phyloP scores from a whole-genome alignment of 352 stramenopile species.

The Pythium rhizo-oryzae region DNA sequence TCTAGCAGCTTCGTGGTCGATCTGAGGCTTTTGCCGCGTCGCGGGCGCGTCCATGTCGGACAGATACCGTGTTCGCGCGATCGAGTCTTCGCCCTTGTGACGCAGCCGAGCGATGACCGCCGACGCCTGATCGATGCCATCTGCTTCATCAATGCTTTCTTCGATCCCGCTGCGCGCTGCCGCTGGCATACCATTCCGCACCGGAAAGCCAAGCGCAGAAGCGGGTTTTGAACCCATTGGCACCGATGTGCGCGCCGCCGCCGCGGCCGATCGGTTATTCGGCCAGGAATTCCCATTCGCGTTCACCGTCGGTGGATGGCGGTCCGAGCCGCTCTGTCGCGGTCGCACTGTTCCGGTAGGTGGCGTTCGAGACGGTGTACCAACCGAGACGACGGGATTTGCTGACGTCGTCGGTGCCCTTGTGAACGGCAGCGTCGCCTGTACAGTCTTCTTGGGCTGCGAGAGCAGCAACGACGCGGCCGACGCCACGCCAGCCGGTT shows the following conservation, averaged over 20 bases:
- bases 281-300: too few species aligned
- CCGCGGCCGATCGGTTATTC: too few species aligned
- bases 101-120: constrained; percentile 25
- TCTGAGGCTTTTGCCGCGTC: constrained; percentile 40
- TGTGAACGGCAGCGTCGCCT: constrained; percentile 64
- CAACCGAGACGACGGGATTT: neutral
- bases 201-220: neutral
- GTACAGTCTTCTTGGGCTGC: constrained; percentile 49
- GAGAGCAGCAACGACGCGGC: constrained; percentile 1
- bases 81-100: constrained; percentile 49
- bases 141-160: constrained; percentile 9
- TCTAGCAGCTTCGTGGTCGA: constrained; percentile 65
- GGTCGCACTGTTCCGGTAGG: constrained; percentile 6
- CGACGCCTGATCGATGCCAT: neutral
- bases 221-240: constrained; percentile 4
- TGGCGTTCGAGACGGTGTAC: constrained; percentile 4
- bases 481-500: neutral
- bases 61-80: constrained; percentile 64
- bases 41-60: constrained; percentile 23
- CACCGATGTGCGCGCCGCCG: neutral
- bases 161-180: neutral
- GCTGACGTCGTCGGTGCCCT: constrained; percentile 1
- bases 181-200: neutral
- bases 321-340: neutral
- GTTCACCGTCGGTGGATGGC: neutral